Evolutionary conservation across 2,329 filamentous ascomycete genomes (phyloP).

Genomic region (Pestalotiopsis sp.): DNA sequence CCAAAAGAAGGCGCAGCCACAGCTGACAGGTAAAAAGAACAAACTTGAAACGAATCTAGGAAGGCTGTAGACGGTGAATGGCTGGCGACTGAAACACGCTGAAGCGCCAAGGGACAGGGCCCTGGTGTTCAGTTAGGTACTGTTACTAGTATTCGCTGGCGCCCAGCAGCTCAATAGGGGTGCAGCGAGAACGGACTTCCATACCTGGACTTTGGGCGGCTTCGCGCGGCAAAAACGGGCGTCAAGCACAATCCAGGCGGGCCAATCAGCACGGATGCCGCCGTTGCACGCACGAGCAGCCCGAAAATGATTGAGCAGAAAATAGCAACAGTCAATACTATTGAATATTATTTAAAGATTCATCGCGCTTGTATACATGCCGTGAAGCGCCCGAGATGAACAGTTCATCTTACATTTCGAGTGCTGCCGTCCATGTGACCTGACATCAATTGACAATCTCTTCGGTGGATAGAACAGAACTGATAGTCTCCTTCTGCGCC

Average conservation of each 20-base stretch:
- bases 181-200: background rate
- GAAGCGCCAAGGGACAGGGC: constrained; percentile 1
- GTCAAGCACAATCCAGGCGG: background rate
- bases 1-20: background rate
- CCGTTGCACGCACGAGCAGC: background rate
- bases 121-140: background rate
- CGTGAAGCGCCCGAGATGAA: background rate
- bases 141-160: background rate
- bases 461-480: background rate
- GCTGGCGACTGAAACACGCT: constrained; percentile 11
- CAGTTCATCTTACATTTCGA: background rate
- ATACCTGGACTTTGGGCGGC: background rate
- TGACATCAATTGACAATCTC: background rate
- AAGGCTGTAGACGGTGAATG: background rate
- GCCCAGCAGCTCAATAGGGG: background rate
- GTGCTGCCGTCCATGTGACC: background rate
- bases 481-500: background rate
- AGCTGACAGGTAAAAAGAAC: background rate
- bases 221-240: background rate
- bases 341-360: background rate
- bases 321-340: background rate
- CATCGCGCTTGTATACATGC: background rate
- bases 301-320: background rate
- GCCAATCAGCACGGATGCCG: background rate
- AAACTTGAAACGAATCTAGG: constrained; percentile 1